Base-by-base conservation (phyloP, 352 stramenopile species). In the Phytophthora cryptogea region DNA sequence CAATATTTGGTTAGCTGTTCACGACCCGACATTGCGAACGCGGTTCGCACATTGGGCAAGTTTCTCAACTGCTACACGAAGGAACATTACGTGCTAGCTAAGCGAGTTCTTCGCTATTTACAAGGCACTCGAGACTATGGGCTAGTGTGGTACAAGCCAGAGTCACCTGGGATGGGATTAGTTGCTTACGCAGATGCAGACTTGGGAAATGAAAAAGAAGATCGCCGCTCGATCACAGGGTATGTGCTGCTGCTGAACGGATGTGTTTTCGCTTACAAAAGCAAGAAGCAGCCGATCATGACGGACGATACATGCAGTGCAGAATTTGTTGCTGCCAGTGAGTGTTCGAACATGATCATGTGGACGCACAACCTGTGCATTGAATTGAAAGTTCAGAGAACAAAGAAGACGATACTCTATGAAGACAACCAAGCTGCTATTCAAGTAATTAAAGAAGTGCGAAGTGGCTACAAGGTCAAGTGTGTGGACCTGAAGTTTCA, bases 401-500 rank as follows among this genome's bases (percentile, higher is more conserved):
- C 23, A 5, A 39, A 51, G 31, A 11, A 51, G 8, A 51, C 20
- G 0, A n/a, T 51, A 20, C 51, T 59, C 16, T 50, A 27, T 43
- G 39, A 44, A 10, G 20, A 62, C 7, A 54, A 62, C 6, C 44
- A 54, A 48, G 35, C 54, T 43, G 28, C 35, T 5, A 62, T 62
- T 8, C 11, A 42, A 14, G 54, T 55, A 28, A 55, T 61, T 9
- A 5, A 4, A 10, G 26, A 48, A 43, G 28, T 61, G 13, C 26
- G 35, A 8, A 53, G 35, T 7, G 5, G 28, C 30, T 54, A 48
- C 26, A 61, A 61, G 9, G 36, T 53, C 0, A 41, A 36, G 11
- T 42, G 33, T 11, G 32, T 54, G 27, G 54, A 61, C 33, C 17
- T 54, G 16, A 61, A 43, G 36, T 48, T 61, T 37, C 54, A 61